These are phyloP conservation scores for Nicotiana rustica DNA, from an alignment of 305 asterid species.

Conservation along the genomic window DNA sequence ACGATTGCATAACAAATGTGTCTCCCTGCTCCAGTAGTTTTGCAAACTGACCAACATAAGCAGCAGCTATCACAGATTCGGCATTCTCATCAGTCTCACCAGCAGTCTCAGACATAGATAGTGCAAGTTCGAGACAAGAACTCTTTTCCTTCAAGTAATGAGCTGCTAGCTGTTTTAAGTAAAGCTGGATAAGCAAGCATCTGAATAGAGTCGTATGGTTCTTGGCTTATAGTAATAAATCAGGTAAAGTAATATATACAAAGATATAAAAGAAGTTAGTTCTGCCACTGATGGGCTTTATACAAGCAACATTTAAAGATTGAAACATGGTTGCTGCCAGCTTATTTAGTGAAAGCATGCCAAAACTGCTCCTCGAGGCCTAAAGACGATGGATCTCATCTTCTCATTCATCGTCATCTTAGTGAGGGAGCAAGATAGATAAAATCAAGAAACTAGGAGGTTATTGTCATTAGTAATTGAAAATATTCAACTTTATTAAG, in stretches of 20 bases:
- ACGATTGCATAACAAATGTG: slow-evolving; percentile 67
- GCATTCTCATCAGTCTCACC: slow-evolving; percentile 62
- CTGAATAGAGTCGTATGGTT: background rate
- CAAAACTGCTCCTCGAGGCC: slow-evolving; percentile 27
- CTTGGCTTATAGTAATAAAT: slow-evolving; percentile 8
- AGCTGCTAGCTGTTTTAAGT: slow-evolving; percentile 82
- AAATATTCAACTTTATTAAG: background rate
- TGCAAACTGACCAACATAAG: slow-evolving; percentile 90
- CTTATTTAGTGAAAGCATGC: background rate
- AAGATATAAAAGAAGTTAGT: background rate
- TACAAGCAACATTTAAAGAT: slow-evolving; percentile 3
- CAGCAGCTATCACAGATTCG: slow-evolving; percentile 82
- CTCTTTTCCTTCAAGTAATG: slow-evolving; percentile 83
- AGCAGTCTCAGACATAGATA: slow-evolving; percentile 76
- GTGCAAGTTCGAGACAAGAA: slow-evolving; percentile 71
- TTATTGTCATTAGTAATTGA: background rate
- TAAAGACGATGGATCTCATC: slow-evolving; percentile 22
- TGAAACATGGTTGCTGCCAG: slow-evolving; percentile 30
- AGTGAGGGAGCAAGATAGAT: slow-evolving; percentile 13
- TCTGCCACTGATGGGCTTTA: slow-evolving; percentile 8
- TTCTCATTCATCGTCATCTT: slow-evolving; percentile 11
- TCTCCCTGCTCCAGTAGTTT: slow-evolving; percentile 82
- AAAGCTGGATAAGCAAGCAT: slow-evolving; percentile 33
- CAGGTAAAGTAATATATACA: slow-evolving; percentile 12
- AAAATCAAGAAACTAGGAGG: slow-evolving; percentile 26